Evolutionary conservation across 1,284 basidiomycete species (phyloP), one percentile per base, ranked within the genome.

Genomic region (Phellinidium pouzarii): DNA sequence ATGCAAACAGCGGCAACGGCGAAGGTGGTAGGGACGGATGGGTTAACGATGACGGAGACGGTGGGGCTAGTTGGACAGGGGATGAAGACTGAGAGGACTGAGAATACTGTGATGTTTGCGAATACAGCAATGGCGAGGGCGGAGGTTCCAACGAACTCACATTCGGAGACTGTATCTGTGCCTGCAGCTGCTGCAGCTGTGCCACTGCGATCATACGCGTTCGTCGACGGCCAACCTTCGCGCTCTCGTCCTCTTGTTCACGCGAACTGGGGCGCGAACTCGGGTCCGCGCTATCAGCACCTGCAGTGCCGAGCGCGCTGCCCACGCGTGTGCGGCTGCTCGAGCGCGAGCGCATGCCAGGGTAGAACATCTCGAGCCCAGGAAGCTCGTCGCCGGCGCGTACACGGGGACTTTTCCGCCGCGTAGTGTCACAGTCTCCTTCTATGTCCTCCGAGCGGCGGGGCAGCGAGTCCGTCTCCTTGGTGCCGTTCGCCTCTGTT

Each of bases 301-400:
- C 14, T 44, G 43, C n/a, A 9, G 22, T 29, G 23, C 43, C 23
- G 43, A 27, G 25, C 22, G 25, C 43, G 12, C 27, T 36, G 34
- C 14, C 17, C 20, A 40, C 37, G 19, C 37, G 37, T 40, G 37
- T 17, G n/a, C 53, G 48, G 47, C 53, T 55, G 3, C 53, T 48
- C 19, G 48, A 50, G 22, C 53, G 48, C 19, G 48, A 50, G 22
- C 48, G 48, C 25, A 48, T 14, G 14, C 11, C 9, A 34, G 31
- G 27, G n/a, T 50, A 19, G 19, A 55, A 55, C 43, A 55, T 50
- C 23, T 50, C 53, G 22, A 55, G 48, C 17, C 53, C 53, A 7
- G 53, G 53, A 11, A 55, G 36, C 19, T 55, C 53, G 31, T 50
- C 53, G 14, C 31, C 48, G 3, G 36, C 44, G 19, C 53, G 53